Evolutionary conservation across 805 yeast species (phyloP), one percentile per base, ranked within the genome.

Genomic region (Myxozyma nipponensis): DNA sequence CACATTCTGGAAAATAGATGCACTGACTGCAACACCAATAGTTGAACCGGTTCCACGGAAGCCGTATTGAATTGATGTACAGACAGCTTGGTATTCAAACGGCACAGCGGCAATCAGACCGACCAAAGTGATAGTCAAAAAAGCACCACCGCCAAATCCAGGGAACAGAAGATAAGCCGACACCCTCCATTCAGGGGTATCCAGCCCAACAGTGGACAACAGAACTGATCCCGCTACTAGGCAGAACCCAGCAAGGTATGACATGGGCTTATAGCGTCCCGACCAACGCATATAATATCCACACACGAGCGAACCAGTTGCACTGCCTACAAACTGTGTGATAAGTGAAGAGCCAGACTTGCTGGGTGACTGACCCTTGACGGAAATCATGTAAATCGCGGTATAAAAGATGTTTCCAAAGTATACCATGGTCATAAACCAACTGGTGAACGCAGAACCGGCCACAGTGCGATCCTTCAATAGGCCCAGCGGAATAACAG

Each of bases 1-100:
- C 10, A 68, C 59, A 26, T 66, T 66, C 59, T 78, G 83, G 65
- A 79, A 79, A 28, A 79, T 72, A 2, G 83, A 79, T 38, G 79
- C 71, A 1, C 81, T 78, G 22, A 78, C 62, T 0, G 90, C 73
- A 15, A 86, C 89, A 26, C 95, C 95, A 41, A 86, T 67, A 0
- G 93, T 84, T 13, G 90, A 83, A 0, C 95, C 95, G 0, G 88
- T 82, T 10, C 93, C 83, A 62, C 95, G 74, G 70, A 85, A 87
- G 0, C 90, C 88, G 65, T 89, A 89, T 62, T 86, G 95, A 50
- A 90, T 85, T 0, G 95, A 85, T 0, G 96, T 89, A 2, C 90
- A 83, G n/a, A 88, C 76, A 0, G 96, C 95, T 66, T 87, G 95
- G 61, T 74, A 77, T 46, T 77, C 74, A 18, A 72, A 66, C 5